Evolutionary conservation across 2,329 filamentous ascomycete species (phyloP).

Genomic region (Trichoderma hamatum): DNA sequence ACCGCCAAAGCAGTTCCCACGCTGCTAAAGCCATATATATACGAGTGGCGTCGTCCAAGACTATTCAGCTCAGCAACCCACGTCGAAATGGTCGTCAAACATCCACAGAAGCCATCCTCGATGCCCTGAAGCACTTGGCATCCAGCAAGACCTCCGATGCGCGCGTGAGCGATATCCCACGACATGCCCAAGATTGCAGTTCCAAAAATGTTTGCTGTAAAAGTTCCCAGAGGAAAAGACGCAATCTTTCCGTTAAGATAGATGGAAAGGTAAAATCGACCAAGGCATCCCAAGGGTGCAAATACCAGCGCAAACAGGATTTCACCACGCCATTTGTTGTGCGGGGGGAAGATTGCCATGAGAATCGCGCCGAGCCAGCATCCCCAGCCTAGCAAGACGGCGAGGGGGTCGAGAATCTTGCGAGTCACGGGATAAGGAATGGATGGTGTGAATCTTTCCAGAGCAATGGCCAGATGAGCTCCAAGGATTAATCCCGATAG

Average conservation of each 20-base stretch:
- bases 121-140: conserved; percentile 71
- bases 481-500: conserved; percentile 71
- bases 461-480: conserved; percentile 69
- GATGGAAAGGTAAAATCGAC: conserved; percentile 72
- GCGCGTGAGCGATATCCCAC: conserved; percentile 76
- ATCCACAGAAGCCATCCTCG: conserved; percentile 70
- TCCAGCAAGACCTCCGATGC: conserved; percentile 57
- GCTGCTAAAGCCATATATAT: conserved; percentile 68
- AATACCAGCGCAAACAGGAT: conserved; percentile 79
- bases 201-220: conserved; percentile 77
- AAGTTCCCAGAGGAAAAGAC: conserved; percentile 83
- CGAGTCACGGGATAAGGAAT: conserved; percentile 61
- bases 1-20: conserved; percentile 60
- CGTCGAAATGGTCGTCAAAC: conserved; percentile 67
- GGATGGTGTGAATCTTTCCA: conserved; percentile 62
- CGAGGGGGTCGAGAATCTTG: conserved; percentile 63
- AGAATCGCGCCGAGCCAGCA: conserved; percentile 79
- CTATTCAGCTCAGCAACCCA: conserved; percentile 65
- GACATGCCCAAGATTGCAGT: conserved; percentile 74
- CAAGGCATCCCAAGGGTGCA: conserved; percentile 76
- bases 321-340: conserved; percentile 74
- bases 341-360: conserved; percentile 71
- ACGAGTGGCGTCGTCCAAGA: conserved; percentile 58
- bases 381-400: conserved; percentile 68
- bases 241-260: conserved; percentile 68